Percentiles rank a stretch among this genome's conserved stretches.
Conservation (phyloP, 768 basidiomycete species). For the Rhodotorula toruloides region DNA sequence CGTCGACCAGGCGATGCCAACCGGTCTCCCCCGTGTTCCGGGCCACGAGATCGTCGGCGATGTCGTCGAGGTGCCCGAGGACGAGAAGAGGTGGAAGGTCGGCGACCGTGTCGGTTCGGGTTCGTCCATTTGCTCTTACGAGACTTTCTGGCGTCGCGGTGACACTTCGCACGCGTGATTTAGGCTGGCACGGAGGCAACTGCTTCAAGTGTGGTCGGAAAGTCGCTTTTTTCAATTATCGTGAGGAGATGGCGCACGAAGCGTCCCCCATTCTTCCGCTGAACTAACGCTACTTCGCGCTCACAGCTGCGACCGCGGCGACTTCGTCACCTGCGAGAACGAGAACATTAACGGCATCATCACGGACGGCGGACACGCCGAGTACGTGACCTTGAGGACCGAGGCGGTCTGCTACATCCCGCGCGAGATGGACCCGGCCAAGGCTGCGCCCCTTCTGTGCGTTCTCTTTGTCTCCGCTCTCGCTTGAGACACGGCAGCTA, state of each 20-base stretch:
- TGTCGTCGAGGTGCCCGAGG: conserved; percentile 32
- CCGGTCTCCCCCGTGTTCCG: conserved; percentile 15
- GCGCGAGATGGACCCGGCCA: conserved; percentile 25
- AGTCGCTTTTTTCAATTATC: too few species aligned
- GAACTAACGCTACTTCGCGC: too few species aligned
- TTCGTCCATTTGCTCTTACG: not conserved
- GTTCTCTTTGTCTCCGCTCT: not conserved
- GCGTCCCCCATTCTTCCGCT: too few species aligned
- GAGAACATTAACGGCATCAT: conserved; percentile 39
- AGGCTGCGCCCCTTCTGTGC: conserved; percentile 35
- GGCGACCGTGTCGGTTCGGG: conserved; percentile 40
- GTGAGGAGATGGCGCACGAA: too few species aligned
- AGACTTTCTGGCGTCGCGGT: not conserved
- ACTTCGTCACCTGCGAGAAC: conserved; percentile 39
- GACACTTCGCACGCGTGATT: not conserved
- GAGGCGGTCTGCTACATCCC: conserved; percentile 35
- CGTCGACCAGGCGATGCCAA: conserved; percentile 12
- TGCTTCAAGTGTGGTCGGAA: conserved; percentile 3
- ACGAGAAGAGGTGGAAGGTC: conserved; percentile 40
- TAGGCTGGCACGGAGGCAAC: conserved; percentile 35
- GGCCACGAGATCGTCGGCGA: conserved; percentile 40
- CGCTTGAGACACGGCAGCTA: too few species aligned
- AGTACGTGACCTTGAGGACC: conserved; percentile 43
- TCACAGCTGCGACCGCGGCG: conserved; percentile 11
- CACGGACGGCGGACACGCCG: conserved; percentile 35